Conservation (phyloP, 2,329 filamentous ascomycete species). For the Cercospora canescens region DNA sequence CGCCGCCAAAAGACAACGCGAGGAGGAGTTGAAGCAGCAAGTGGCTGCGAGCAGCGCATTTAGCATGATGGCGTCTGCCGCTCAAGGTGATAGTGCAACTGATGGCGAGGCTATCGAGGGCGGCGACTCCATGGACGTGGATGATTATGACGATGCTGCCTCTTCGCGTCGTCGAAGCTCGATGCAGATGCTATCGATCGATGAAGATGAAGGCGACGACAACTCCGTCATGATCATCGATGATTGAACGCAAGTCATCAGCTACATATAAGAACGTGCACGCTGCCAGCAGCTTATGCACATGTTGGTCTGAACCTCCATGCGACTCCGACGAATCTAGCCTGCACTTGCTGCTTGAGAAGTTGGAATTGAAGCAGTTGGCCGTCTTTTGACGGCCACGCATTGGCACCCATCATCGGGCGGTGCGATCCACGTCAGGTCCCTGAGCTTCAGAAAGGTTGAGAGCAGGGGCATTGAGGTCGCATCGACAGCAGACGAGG, state of each 20-base stretch:
- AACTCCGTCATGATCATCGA: background rate
- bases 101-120: slow-evolving; percentile 16
- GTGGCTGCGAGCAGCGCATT: slow-evolving; percentile 6
- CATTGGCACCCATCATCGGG: too few relatives aligned
- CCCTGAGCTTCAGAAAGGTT: too few relatives aligned
- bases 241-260: background rate
- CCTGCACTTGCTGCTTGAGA: background rate
- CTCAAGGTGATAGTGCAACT: slow-evolving; percentile 9
- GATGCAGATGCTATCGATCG: background rate
- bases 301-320: background rate
- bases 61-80: slow-evolving; percentile 19
- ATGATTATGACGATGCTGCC: slow-evolving; percentile 1
- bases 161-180: background rate
- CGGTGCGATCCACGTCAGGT: too few relatives aligned
- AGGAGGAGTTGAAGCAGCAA: slow-evolving; percentile 16
- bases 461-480: too few relatives aligned
- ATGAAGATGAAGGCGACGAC: background rate
- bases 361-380: too few relatives aligned
- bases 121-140: slow-evolving; percentile 7
- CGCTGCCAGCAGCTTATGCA: background rate
- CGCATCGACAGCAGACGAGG: too few relatives aligned
- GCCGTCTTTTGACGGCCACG: too few relatives aligned
- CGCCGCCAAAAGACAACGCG: slow-evolving; percentile 25
- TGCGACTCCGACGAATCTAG: background rate
- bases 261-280: background rate